phyloP scores from a whole-genome alignment of 208 protist species.

The Leishmania gerbilli region DNA sequence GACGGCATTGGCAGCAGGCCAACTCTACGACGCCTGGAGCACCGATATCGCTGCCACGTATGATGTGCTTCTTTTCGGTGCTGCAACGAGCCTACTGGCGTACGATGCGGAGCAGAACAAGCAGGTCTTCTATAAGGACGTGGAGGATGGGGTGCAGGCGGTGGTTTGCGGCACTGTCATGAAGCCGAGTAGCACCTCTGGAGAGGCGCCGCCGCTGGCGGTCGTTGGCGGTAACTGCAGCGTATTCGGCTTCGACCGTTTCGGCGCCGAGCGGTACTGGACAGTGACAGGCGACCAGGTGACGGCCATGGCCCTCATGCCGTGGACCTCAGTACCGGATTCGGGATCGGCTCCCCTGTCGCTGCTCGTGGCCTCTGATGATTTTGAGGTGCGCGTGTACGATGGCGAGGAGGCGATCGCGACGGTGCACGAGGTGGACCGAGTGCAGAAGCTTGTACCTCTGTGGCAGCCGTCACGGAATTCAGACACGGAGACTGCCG shows the following conservation, averaged over 20 bases:
- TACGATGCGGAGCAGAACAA: constrained; percentile 93
- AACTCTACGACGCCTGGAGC: constrained; percentile 29
- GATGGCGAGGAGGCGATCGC: constrained; percentile 84
- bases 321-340: constrained; percentile 35
- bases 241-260: constrained; percentile 92
- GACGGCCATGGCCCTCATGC: constrained; percentile 78
- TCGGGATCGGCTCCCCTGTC: constrained; percentile 18
- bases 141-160: constrained; percentile 90
- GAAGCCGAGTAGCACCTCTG: constrained; percentile 7
- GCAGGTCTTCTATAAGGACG: constrained; percentile 93
- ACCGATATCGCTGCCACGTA: constrained; percentile 21
- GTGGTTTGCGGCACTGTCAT: constrained; percentile 76
- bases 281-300: constrained; percentile 96
- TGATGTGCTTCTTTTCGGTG: constrained; percentile 92
- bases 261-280: constrained; percentile 92
- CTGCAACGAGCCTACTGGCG: constrained; percentile 85
- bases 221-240: constrained; percentile 95
- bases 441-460: constrained; percentile 66
- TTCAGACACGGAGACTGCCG: background rate
- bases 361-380: constrained; percentile 93
- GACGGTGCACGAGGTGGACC: constrained; percentile 84
- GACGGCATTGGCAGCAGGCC: constrained; percentile 74
- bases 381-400: constrained; percentile 94
- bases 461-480: constrained; percentile 7
- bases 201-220: constrained; percentile 45